Evolutionary conservation across 108 stramenopile genomes (phyloP), one percentile per base, ranked within the genome.

Genomic region (Conticribra weissflogii): DNA sequence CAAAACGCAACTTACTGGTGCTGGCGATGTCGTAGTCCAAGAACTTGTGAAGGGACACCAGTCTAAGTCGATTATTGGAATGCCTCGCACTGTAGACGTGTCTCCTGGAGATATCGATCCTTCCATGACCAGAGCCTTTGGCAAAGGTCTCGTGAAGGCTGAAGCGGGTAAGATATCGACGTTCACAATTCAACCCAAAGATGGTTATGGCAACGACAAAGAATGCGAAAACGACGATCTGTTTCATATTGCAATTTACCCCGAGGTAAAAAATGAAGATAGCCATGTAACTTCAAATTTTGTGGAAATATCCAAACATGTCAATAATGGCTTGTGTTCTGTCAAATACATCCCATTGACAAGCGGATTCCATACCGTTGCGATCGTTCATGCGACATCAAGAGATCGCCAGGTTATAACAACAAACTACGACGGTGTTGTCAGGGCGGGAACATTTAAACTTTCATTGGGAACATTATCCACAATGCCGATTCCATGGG

Each of bases 171-270:
- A 74, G 25, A 25, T 24, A 16, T 72, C 89, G 14, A 41, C 32
- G 0, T 90, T 94, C 55, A 79, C 53, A 9, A 79, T 94, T 32
- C 89, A 87, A 59, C 57, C 86, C 18, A 92, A 92, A 72, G 93
- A 94, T 50, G 70, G 45, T 5, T 85, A 53, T 28, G 88, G 86
- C 21, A 94, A 94, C 63, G 83, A 92, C 74, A 44, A 72, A 49
- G 62, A 85, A n/a, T 52, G 67, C 47, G 86, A 88, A 63, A 58
- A 36, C 12, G 16, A 51, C 33, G 59, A 59, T 50, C n/a, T 84
- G 49, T 77, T 82, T 58, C 36, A 29, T 0, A 88, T 87, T 17
- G 34, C 64, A 18, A 85, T 83, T 28, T 88, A 81, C 30, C 74
- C 71, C 8, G 77, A 78, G 30, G 59, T 54, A 32, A 59, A 36